phyloP scores from a whole-genome alignment of 495 filamentous ascomycete species.

The Annulohypoxylon nitens region DNA sequence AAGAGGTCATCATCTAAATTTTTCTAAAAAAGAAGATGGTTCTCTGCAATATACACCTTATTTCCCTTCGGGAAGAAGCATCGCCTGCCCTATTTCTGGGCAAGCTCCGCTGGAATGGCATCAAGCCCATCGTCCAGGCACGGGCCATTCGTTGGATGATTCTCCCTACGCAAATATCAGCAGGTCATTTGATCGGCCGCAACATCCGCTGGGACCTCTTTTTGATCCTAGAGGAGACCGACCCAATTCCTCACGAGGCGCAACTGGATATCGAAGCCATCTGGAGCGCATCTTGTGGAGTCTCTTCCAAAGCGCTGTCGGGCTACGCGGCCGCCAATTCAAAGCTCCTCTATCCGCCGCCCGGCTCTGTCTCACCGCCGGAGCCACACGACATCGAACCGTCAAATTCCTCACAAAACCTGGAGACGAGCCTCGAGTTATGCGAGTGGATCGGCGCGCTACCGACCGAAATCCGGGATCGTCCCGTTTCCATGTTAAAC shows the following conservation, averaged over 20 bases:
- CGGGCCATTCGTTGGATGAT: conserved; percentile 69
- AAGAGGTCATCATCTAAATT: conserved; percentile 1
- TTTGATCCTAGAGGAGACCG: conserved; percentile 59
- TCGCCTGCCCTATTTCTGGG: conserved; percentile 57
- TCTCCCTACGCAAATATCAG: conserved; percentile 64
- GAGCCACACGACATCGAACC: conserved; percentile 57
- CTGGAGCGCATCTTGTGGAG: conserved; percentile 67
- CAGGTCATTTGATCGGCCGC: conserved; percentile 59
- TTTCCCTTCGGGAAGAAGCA: conserved; percentile 52
- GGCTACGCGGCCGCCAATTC: conserved; percentile 63
- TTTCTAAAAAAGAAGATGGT: conserved; percentile 55
- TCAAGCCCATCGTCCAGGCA: conserved; percentile 60
- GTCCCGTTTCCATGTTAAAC: conserved; percentile 76
- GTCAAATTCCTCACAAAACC: conserved; percentile 61
- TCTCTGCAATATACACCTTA: conserved; percentile 61
- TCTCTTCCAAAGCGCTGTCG: conserved; percentile 65
- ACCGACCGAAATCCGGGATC: conserved; percentile 44
- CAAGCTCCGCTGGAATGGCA: conserved; percentile 50
- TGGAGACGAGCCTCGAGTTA: conserved; percentile 68
- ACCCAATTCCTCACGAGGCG: conserved; percentile 52
- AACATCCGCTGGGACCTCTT: conserved; percentile 69
- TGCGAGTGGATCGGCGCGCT: conserved; percentile 61
- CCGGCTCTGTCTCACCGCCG: conserved; percentile 53
- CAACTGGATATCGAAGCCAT: conserved; percentile 53
- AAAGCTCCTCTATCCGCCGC: conserved; percentile 58